These are phyloP conservation scores for Acanthamoeba rhysodes DNA, from an alignment of 208 protist species.

Conservation along the genomic window DNA sequence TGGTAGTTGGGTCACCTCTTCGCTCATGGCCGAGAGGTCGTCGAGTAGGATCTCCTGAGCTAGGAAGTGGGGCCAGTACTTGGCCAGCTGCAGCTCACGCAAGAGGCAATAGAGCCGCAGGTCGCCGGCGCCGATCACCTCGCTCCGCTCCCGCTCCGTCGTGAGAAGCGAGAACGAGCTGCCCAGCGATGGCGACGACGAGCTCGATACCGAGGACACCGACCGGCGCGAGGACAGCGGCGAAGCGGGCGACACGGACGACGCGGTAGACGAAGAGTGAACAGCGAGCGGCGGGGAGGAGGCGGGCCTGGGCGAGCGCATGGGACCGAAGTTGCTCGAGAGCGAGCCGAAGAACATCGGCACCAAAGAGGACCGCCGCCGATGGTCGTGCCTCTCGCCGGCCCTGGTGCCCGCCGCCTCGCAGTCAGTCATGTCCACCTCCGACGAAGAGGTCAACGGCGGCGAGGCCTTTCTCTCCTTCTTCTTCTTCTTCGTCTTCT, in stretches of 20 bases:
- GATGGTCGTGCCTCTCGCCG: no score
- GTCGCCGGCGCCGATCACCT: not conserved
- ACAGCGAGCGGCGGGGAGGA: no score
- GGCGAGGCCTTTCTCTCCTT: not conserved
- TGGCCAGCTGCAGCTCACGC: constrained; percentile 6
- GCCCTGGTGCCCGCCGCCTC: no score
- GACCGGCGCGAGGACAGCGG: no score
- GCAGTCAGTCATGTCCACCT: not conserved
- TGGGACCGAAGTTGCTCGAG: no score
- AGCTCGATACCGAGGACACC: no score
- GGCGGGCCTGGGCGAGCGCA: no score
- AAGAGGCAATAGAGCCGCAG: not conserved
- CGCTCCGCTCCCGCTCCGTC: not conserved
- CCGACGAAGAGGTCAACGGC: not conserved
- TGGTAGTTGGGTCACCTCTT: not conserved
- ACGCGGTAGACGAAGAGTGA: no score
- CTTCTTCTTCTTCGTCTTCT: not conserved
- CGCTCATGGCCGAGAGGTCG: not conserved
- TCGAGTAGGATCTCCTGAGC: not conserved
- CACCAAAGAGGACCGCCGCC: no score
- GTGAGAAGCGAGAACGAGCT: not conserved
- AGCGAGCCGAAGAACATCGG: no score
- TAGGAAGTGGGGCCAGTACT: constrained; percentile 35
- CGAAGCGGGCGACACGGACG: no score
- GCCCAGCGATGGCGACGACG: not conserved